Evolutionary conservation across 306 rosid species (phyloP).

Genomic region (Lupinus albus): DNA sequence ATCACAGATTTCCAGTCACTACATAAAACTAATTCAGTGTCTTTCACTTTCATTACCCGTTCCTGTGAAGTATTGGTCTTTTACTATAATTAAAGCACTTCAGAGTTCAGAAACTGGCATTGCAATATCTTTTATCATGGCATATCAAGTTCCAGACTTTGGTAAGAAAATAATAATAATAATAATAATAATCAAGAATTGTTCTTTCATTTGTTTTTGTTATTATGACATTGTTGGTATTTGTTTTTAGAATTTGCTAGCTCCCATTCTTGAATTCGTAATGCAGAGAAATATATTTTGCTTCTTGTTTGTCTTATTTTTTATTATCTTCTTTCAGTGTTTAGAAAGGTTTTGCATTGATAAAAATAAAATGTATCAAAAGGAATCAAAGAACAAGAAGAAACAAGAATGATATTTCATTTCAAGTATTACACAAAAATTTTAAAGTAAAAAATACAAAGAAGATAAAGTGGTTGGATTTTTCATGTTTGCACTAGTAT

Average conservation of each 20-base stretch:
- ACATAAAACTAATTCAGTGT: neutral
- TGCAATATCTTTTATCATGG: slow-evolving; percentile 35
- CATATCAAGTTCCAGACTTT: slow-evolving; percentile 37
- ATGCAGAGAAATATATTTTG: neutral
- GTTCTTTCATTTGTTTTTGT: slow-evolving; percentile 6
- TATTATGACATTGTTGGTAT: neutral
- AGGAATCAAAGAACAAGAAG: neutral
- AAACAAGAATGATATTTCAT: neutral
- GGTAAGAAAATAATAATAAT: neutral
- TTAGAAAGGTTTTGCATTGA: neutral
- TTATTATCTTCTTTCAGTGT: too few relatives aligned
- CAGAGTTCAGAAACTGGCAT: neutral
- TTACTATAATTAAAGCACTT: neutral
- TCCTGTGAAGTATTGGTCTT: neutral
- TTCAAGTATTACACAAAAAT: neutral
- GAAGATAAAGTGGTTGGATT: neutral
- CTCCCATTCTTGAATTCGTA: neutral
- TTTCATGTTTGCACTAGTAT: neutral
- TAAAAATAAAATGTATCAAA: neutral
- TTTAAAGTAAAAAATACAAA: neutral
- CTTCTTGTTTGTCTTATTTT: too few relatives aligned
- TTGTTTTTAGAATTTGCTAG: neutral
- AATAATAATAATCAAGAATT: too few relatives aligned
- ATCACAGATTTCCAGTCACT: neutral
- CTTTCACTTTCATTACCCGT: neutral